phyloP scores from a whole-genome alignment of 2,329 filamentous ascomycete genomes.

The Talaromyces funiculosus region DNA sequence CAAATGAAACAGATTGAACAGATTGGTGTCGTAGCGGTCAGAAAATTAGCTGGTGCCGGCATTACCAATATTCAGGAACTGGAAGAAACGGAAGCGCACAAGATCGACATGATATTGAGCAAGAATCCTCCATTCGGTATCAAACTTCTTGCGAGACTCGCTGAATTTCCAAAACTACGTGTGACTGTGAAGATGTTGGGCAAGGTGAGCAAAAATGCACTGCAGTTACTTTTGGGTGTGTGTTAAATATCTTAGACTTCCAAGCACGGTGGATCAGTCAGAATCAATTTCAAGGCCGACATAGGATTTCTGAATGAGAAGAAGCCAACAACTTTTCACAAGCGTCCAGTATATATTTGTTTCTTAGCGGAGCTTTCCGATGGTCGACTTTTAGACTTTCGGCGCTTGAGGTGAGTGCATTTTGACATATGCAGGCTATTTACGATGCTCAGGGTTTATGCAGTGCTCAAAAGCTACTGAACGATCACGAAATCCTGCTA shows the following conservation, averaged over 20 bases:
- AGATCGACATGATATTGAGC: slow-evolving; percentile 70
- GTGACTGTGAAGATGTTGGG: slow-evolving; percentile 49
- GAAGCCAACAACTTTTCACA: slow-evolving; percentile 56
- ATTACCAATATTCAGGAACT: slow-evolving; percentile 69
- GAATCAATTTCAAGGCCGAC: slow-evolving; percentile 59
- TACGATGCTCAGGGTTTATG: slow-evolving; percentile 10
- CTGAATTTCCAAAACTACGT: slow-evolving; percentile 64
- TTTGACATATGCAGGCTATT: not conserved
- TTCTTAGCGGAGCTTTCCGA: slow-evolving; percentile 67
- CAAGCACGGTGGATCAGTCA: slow-evolving; percentile 41
- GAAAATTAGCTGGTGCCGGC: slow-evolving; percentile 66
- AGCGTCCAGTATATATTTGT: slow-evolving; percentile 62
- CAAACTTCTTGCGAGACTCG: slow-evolving; percentile 59
- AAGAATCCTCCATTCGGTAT: slow-evolving; percentile 79
- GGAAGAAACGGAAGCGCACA: slow-evolving; percentile 58
- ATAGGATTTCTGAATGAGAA: slow-evolving; percentile 68
- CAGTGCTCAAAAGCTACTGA: slow-evolving; percentile 61
- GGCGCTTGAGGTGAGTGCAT: slow-evolving; percentile 50
- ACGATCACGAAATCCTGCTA: slow-evolving; percentile 56
- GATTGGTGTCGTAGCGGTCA: slow-evolving; percentile 68
- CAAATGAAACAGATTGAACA: slow-evolving; percentile 79
- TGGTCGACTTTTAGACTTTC: slow-evolving; percentile 64
- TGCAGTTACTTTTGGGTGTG: not conserved
- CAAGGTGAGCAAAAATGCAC: slow-evolving; percentile 34
- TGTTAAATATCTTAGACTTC: slow-evolving; percentile 23